Evolutionary conservation across 202 grass and related monocot species (phyloP), one percentile per base, ranked within the genome.

Genomic region (Alloteropsis angusta): DNA sequence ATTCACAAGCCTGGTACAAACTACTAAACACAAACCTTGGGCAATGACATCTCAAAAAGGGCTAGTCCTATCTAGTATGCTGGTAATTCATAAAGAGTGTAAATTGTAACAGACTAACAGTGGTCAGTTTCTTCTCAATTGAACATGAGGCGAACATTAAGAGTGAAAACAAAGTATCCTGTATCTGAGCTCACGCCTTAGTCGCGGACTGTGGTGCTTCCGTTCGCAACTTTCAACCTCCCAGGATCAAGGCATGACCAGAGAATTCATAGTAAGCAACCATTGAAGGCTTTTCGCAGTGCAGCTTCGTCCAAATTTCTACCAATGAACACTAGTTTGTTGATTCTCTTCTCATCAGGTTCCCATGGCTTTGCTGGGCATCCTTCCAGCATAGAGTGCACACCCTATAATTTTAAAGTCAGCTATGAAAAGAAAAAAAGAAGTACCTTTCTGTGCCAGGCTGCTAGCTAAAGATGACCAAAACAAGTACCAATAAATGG

Each of bases 351-450:
- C 53, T 93, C 91, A 45, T 85, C 79, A 63, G 71, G 21, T 19
- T 89, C 87, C 87, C 91, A 93, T n/a, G 85, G 79, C 34, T 90
- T 93, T 16, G 85, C 85, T 2, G 87, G 87, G 75, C 85, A 93
- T 9, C 87, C 91, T 80, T 93, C 91, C 85, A 93, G 66, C 79
- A 90, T 93, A 3, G 87, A 90, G 60, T 90, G 91, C 75, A 93
- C 85, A 1, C 91, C 91, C 87, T 93, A 47, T 10, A 54, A 39
- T 26, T 52, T 7, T 0, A 19, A 56, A 55, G 46, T 72, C 47
- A 18, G n/a, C 23, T 12, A 16, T 3, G 7, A 60, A 9, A 17
- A 30, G 28, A 30, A 9, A 13, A 72, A 48, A 9, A 13, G 61
- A 41, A 35, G 1, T 15, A 56, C 68, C 6, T 62, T 60, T 57